Evolutionary conservation across 345 rosid species (phyloP).

Genomic region (Eucalyptus caleyi): DNA sequence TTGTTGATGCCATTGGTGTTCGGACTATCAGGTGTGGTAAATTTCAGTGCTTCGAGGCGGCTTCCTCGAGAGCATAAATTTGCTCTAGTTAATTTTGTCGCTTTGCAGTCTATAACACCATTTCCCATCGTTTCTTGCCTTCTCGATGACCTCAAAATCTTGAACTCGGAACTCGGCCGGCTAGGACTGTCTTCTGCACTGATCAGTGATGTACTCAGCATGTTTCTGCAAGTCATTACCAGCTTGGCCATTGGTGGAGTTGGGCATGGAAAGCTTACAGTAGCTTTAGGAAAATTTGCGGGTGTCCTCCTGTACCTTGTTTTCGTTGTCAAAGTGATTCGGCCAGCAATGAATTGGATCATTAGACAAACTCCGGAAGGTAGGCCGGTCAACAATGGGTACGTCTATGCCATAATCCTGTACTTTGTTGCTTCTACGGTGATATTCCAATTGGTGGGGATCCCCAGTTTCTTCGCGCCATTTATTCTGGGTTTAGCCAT

Average conservation of each 20-base stretch:
- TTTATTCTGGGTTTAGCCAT: constrained; percentile 4
- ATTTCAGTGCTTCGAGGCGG: not conserved
- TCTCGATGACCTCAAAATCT: not conserved
- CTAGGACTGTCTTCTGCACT: constrained; percentile 4
- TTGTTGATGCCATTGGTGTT: not conserved
- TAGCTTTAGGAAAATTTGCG: not conserved
- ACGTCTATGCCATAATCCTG: constrained; percentile 1
- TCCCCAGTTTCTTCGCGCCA: not conserved
- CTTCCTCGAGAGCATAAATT: not conserved
- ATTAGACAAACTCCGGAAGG: constrained; percentile 1
- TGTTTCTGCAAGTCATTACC: not conserved
- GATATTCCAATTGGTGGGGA: not conserved
- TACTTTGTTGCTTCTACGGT: not conserved
- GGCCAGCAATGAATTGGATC: constrained; percentile 2
- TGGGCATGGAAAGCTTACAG: not conserved
- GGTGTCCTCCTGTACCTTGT: not conserved
- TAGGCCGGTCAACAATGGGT: not conserved
- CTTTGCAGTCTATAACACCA: not conserved
- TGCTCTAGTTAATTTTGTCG: not conserved
- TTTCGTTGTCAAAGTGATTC: not conserved
- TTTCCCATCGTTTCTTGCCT: not conserved
- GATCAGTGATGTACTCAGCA: not conserved
- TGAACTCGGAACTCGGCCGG: constrained; percentile 14
- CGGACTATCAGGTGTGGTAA: not conserved
- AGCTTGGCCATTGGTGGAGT: not conserved